Evolutionary conservation across 306 rosid species (phyloP), one percentile per base, ranked within the genome.

Genomic region (Canavalia gladiata): DNA sequence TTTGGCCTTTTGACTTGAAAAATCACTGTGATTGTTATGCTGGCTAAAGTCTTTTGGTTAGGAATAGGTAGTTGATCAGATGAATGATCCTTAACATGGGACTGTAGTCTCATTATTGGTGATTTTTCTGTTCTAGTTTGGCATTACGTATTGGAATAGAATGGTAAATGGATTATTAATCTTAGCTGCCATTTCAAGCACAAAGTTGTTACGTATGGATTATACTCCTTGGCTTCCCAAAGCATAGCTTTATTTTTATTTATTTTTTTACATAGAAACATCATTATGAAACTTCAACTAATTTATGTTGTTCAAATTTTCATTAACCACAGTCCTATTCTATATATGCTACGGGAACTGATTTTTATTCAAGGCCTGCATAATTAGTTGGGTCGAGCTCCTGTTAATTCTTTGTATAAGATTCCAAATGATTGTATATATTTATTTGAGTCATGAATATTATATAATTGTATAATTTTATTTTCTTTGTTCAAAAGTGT

Each of bases 1-100:
- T 60, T 71, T 58, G 62, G 63, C 81, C 42, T 33, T 63, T 64
- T 41, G 56, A 7, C 62, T 65, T 74, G 7, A 58, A 68, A 2
- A 52, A 45, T 49, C 7, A 30, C 45, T 39, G 63, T 63, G 8
- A 60, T 50, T 72, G 6, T 42, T 51, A 6, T 51, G 28, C 64
- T 63, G 56, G 56, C 56, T 63, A 64, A 50, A 51, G 30, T 74
- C 31, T 35, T 34, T 1, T 25, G 39, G 50, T 65, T 81, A 64
- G 68, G 39, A 60, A 60, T 31, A 71, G 54, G 72, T 47, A 29
- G 68, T 28, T 66, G 51, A 62, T 64, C 46, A 50, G 12, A 77
- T 63, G 31, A 57, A n/a, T 68, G 49, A 81, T 68, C 49, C 75
- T 30, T 35, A 49, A 35, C 58, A 59, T 5, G n/a, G 43, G 34